phyloP scores from a whole-genome alignment of 768 basidiomycete species.

The Rhodosporidiobolus sp. region DNA sequence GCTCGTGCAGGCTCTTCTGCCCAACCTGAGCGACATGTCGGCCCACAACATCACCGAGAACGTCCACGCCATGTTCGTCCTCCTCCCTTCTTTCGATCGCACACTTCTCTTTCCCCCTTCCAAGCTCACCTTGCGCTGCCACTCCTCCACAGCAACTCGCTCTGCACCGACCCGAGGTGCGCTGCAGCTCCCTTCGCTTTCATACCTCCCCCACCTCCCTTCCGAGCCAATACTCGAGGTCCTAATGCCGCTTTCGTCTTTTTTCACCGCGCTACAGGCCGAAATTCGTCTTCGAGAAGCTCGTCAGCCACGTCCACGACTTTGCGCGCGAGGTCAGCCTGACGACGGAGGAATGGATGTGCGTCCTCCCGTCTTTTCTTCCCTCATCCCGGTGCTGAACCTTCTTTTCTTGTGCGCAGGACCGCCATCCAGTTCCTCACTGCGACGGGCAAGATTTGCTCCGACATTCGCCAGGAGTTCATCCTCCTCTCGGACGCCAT shows the following conservation, averaged over 20 bases:
- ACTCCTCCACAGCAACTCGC: slow-evolving; percentile 12
- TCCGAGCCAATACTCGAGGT: not conserved
- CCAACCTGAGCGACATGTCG: slow-evolving; percentile 40
- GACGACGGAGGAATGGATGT: slow-evolving; percentile 78
- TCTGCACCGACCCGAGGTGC: slow-evolving; percentile 37
- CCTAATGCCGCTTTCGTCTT: not conserved
- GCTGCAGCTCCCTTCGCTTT: not conserved
- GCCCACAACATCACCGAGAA: slow-evolving; percentile 58
- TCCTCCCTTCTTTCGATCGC: not conserved
- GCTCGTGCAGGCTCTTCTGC: slow-evolving; percentile 10
- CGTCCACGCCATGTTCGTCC: slow-evolving; percentile 50
- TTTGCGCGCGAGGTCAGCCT: slow-evolving; percentile 54
- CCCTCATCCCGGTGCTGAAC: not conserved
- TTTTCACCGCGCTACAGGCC: slow-evolving; percentile 47
- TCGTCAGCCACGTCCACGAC: slow-evolving; percentile 64
- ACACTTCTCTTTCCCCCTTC: not conserved
- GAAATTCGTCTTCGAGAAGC: slow-evolving; percentile 55
- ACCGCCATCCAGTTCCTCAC: slow-evolving; percentile 74
- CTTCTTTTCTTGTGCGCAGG: slow-evolving; percentile 42
- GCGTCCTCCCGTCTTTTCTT: not conserved
- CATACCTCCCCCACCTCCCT: not conserved
- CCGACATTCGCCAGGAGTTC: slow-evolving; percentile 60
- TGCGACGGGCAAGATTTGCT: slow-evolving; percentile 67
- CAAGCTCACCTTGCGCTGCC: slow-evolving; percentile 2
- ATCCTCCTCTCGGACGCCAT: slow-evolving; percentile 80